Evolutionary conservation across 2,329 filamentous ascomycete genomes (phyloP).

Genomic region (Colletotrichum plurivorum): DNA sequence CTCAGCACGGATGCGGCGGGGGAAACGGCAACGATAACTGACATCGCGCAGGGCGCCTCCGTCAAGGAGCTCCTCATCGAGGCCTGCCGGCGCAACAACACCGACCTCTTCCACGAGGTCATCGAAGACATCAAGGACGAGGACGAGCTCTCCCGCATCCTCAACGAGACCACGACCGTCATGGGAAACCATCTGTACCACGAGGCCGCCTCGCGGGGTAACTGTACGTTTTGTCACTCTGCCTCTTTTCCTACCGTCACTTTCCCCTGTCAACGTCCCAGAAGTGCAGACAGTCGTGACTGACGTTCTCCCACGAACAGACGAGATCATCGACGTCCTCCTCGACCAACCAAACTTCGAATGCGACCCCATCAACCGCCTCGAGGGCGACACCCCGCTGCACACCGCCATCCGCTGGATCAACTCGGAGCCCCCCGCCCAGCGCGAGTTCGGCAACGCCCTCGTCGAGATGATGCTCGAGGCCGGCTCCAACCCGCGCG

Average conservation of each 20-base stretch:
- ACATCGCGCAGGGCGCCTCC: conserved; percentile 78
- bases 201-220: conserved; percentile 86
- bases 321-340: conserved; percentile 85
- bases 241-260: not conserved
- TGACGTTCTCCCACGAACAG: conserved; percentile 54
- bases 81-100: conserved; percentile 94
- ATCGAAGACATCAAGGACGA: conserved; percentile 73
- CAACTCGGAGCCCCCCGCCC: conserved; percentile 75
- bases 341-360: conserved; percentile 89
- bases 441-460: conserved; percentile 74
- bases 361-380: conserved; percentile 81
- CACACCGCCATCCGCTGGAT: conserved; percentile 85
- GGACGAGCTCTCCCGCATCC: conserved; percentile 78
- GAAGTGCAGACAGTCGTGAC: not conserved
- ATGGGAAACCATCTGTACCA: conserved; percentile 93
- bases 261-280: not conserved
- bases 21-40: not conserved
- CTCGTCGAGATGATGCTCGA: conserved; percentile 87
- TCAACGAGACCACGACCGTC: conserved; percentile 89
- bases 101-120: conserved; percentile 83
- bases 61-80: conserved; percentile 89
- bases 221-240: conserved; percentile 72
- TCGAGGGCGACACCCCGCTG: conserved; percentile 83
- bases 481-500: conserved; percentile 74
- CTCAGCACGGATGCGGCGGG: not conserved